Conservation (phyloP, 495 filamentous ascomycete species). For the Penicillium samsonianum region DNA sequence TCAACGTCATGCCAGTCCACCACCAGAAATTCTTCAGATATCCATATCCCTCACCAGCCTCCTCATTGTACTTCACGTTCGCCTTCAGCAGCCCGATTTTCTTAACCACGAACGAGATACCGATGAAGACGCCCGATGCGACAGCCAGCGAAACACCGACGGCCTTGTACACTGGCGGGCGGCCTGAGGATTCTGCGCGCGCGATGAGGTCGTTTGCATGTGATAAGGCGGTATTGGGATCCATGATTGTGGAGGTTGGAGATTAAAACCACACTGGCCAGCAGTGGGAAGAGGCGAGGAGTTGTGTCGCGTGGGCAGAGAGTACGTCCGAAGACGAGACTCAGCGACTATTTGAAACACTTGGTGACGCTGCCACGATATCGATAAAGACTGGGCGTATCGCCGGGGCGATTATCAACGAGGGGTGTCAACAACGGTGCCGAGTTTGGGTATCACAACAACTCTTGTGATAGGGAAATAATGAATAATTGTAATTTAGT, state of each 20-base stretch:
- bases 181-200: conserved; percentile 43
- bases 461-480: neutral
- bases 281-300: conserved; percentile 24
- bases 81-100: conserved; percentile 88
- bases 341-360: conserved; percentile 33
- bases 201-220: conserved; percentile 51
- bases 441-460: neutral
- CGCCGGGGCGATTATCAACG: conserved; percentile 13
- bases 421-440: neutral
- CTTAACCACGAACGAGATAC: conserved; percentile 92
- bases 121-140: conserved; percentile 90
- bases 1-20: conserved; percentile 96
- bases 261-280: conserved; percentile 26
- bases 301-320: conserved; percentile 16
- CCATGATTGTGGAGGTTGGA: conserved; percentile 39
- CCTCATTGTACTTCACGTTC: conserved; percentile 95
- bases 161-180: conserved; percentile 74
- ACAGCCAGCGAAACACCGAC: conserved; percentile 87
- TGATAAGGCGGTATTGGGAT: conserved; percentile 36
- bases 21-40: conserved; percentile 95
- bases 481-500: neutral
- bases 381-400: conserved; percentile 17
- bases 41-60: conserved; percentile 94
- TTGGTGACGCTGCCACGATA: conserved; percentile 8
- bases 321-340: conserved; percentile 33